These are phyloP conservation scores for Suillus ampliporus DNA, from an alignment of 768 basidiomycete species.

Conservation along the genomic window DNA sequence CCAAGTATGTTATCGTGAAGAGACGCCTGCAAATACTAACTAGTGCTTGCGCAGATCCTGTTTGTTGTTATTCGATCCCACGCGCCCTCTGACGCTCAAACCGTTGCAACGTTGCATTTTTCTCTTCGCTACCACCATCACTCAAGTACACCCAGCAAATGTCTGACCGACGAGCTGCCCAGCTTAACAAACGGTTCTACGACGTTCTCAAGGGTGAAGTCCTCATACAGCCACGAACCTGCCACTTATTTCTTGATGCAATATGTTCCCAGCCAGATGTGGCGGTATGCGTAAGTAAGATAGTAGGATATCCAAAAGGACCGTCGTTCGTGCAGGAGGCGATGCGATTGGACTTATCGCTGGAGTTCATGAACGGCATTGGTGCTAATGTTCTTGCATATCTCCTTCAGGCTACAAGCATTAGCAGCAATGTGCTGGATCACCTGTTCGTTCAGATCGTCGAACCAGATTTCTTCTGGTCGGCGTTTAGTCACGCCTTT, in stretches of 20 bases:
- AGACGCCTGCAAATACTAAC: neutral
- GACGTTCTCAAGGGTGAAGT: conserved; percentile 30
- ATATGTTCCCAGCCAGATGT: conserved; percentile 45
- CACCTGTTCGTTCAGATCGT: conserved; percentile 43
- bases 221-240: conserved; percentile 25
- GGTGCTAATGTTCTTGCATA: conserved; percentile 42
- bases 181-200: conserved; percentile 36
- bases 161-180: neutral
- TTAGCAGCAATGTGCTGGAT: conserved; percentile 46
- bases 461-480: conserved; percentile 55
- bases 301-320: conserved; percentile 41
- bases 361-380: conserved; percentile 44
- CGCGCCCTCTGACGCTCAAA: neutral
- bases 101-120: neutral
- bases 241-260: conserved; percentile 46
- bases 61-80: neutral
- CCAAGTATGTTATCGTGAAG: neutral
- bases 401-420: conserved; percentile 39
- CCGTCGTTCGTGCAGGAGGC: conserved; percentile 40
- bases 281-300: conserved; percentile 37
- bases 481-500: conserved; percentile 35
- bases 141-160: neutral
- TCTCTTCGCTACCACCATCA: neutral
- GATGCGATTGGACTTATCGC: conserved; percentile 41
- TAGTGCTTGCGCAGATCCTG: conserved; percentile 5